Percentiles rank a stretch among this genome's conserved stretches.
Conservation (phyloP, 345 rosid species). For the Bretschneidera sinensis region DNA sequence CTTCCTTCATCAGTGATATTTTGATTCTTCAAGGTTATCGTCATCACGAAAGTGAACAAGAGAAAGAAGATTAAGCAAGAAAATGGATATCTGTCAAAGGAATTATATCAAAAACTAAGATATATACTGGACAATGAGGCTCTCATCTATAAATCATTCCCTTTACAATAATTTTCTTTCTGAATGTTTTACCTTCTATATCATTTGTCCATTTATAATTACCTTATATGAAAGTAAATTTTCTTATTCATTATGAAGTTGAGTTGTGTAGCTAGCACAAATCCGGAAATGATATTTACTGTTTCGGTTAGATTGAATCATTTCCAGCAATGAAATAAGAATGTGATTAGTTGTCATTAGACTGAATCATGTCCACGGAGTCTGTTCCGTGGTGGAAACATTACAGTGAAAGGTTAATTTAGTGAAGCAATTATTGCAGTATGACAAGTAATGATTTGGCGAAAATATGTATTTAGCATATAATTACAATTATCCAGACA, state of each 20-base stretch:
- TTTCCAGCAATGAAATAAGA: neutral
- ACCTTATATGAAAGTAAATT: neutral
- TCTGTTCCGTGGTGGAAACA: no score
- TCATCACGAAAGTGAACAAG: neutral
- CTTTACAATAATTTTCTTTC: no score
- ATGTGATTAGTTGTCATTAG: no score
- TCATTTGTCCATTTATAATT: neutral
- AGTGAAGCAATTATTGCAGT: no score
- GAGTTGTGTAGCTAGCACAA: neutral
- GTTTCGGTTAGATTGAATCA: neutral
- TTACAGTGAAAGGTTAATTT: no score
- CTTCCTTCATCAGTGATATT: neutral
- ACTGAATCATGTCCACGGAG: no score
- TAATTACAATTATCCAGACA: neutral
- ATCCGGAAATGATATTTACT: neutral
- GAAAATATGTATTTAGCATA: neutral
- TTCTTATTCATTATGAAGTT: neutral
- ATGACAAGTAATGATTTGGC: no score
- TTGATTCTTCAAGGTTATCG: neutral
- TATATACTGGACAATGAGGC: no score
- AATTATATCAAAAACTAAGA: neutral
- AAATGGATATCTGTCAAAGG: neutral
- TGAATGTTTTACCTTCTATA: neutral
- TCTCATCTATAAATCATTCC: neutral
- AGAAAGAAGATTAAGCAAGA: neutral